These are phyloP conservation scores for Nosema muscidifuracis DNA, from an alignment of 371 early-diverging fungal genomes.

Conservation along the genomic window DNA sequence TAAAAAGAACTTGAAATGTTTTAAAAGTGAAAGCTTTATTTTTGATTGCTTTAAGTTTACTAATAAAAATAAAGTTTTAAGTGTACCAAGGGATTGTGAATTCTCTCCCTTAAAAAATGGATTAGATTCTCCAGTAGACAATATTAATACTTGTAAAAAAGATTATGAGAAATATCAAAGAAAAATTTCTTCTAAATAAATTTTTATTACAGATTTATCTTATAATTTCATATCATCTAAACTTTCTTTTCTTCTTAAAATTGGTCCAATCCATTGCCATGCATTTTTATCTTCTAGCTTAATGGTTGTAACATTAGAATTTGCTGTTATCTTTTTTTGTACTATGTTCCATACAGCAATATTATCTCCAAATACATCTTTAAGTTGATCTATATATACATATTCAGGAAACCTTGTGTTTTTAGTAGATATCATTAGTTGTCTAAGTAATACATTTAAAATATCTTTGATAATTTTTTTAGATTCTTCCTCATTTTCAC, in stretches of 20 bases:
- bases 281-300: conserved; percentile 16
- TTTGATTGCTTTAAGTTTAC: conserved; percentile 61
- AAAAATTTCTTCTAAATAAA: neutral
- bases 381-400: conserved; percentile 43
- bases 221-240: neutral
- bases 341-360: conserved; percentile 38
- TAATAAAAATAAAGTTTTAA: conserved; percentile 46
- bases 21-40: conserved; percentile 61
- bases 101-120: conserved; percentile 56
- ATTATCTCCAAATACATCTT: conserved; percentile 40
- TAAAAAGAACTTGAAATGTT: conserved; percentile 51
- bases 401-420: conserved; percentile 25
- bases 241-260: conserved; percentile 13
- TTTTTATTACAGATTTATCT: neutral
- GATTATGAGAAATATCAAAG: conserved; percentile 1
- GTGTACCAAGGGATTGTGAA: conserved; percentile 50
- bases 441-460: conserved; percentile 38
- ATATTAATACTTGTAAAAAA: conserved; percentile 39
- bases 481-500: conserved; percentile 1
- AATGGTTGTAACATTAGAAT: conserved; percentile 37
- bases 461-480: conserved; percentile 28
- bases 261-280: conserved; percentile 53
- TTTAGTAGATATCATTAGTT: conserved; percentile 39
- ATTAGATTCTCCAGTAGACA: conserved; percentile 24
- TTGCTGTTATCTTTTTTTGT: conserved; percentile 21